phyloP scores from a whole-genome alignment of 768 basidiomycete species.

The Tricholoma matsutake region DNA sequence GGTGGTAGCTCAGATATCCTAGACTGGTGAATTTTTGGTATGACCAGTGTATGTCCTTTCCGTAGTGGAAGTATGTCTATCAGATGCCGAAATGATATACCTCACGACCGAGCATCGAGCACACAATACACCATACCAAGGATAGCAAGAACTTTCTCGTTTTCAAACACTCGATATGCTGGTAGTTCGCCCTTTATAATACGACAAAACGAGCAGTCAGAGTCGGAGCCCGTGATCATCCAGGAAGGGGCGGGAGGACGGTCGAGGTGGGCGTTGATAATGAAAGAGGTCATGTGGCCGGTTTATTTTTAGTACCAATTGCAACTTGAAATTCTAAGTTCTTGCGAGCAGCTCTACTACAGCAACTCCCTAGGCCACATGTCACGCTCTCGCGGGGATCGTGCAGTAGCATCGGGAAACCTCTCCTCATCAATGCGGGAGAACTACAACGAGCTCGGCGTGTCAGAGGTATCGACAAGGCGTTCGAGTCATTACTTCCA shows the following conservation, averaged over 20 bases:
- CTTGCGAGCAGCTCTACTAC: too few species aligned
- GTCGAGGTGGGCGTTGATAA: conserved; percentile 58
- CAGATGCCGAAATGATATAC: neutral
- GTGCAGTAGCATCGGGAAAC: conserved; percentile 29
- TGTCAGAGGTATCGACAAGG: conserved; percentile 46
- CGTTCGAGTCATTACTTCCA: neutral
- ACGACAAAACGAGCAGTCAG: conserved; percentile 60
- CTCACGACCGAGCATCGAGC: neutral
- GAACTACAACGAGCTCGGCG: conserved; percentile 44
- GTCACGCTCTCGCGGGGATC: conserved; percentile 27
- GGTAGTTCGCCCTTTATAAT: conserved; percentile 52
- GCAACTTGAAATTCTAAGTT: too few species aligned
- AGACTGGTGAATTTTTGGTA: conserved; percentile 63
- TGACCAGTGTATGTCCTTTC: conserved; percentile 64
- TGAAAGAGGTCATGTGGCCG: conserved; percentile 63
- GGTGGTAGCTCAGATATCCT: conserved; percentile 63
- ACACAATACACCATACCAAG: conserved; percentile 42
- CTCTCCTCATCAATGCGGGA: conserved; percentile 36
- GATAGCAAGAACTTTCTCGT: conserved; percentile 61
- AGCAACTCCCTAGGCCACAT: neutral
- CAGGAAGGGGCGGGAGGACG: conserved; percentile 47
- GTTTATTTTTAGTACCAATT: neutral
- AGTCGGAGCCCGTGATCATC: conserved; percentile 32
- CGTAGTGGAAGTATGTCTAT: conserved; percentile 70
- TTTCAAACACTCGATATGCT: conserved; percentile 54